These are phyloP conservation scores for Mallotus nudiflorus DNA, from an alignment of 345 rosid species.

Conservation along the genomic window DNA sequence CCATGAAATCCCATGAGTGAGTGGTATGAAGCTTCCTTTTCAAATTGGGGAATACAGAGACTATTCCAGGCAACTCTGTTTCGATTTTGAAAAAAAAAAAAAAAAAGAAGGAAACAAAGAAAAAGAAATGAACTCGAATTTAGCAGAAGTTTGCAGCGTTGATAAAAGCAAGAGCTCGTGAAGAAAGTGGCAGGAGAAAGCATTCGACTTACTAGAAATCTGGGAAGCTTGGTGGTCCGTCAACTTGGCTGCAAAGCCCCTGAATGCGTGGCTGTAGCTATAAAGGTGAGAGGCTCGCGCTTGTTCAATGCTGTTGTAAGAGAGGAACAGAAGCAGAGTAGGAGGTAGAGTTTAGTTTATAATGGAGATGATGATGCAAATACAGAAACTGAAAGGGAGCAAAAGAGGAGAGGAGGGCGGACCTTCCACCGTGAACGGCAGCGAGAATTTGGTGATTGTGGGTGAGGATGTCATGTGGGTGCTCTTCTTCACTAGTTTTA, in stretches of 20 bases:
- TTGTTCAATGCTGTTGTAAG: constrained; percentile 35
- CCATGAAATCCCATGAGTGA: constrained; percentile 66
- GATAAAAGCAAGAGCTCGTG: too few species aligned
- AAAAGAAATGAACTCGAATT: neutral
- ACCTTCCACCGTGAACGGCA: constrained; percentile 50
- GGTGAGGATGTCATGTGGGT: constrained; percentile 26
- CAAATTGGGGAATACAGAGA: constrained; percentile 51
- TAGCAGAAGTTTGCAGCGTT: too few species aligned
- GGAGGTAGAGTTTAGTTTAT: neutral
- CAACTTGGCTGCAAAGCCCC: constrained; percentile 54
- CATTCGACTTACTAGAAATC: constrained; percentile 33
- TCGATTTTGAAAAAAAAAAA: too few species aligned
- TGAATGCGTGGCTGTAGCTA: constrained; percentile 46
- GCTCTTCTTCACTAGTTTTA: constrained; percentile 25
- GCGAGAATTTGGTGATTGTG: constrained; percentile 44
- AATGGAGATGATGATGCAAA: neutral
- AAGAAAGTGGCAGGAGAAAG: too few species aligned
- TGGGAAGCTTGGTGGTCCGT: constrained; percentile 43
- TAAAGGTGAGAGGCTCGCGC: constrained; percentile 47
- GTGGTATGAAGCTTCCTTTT: constrained; percentile 55
- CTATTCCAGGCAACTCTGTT: constrained; percentile 54
- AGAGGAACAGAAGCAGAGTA: neutral
- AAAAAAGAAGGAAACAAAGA: too few species aligned
- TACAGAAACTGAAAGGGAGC: neutral
- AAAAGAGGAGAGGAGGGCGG: neutral